These are phyloP conservation scores for Protomyces lactucae-debilis DNA, from an alignment of 1,139 yeast species.

Conservation along the genomic window DNA sequence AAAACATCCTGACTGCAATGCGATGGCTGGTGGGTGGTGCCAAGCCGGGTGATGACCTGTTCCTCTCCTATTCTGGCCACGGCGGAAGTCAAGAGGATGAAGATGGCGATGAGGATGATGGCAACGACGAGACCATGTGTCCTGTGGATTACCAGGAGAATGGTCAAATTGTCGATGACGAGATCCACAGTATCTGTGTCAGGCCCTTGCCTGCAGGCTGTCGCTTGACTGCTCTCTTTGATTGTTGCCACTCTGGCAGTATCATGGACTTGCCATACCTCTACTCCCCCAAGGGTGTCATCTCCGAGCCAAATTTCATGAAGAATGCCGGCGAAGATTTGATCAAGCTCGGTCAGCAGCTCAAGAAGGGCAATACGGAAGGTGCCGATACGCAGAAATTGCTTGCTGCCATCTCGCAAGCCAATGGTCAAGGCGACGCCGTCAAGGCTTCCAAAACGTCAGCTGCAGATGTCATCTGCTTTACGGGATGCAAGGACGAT, in stretches of 20 bases:
- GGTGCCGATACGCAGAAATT: slow-evolving; percentile 50
- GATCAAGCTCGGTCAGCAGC: slow-evolving; percentile 62
- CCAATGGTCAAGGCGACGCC: slow-evolving; percentile 41
- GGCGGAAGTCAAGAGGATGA: slow-evolving; percentile 78
- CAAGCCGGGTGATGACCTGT: slow-evolving; percentile 33
- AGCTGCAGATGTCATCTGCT: slow-evolving; percentile 79
- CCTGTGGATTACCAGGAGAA: slow-evolving; percentile 72
- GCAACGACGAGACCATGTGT: slow-evolving; percentile 81
- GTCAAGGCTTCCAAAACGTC: slow-evolving; percentile 59
- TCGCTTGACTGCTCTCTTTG: slow-evolving; percentile 55
- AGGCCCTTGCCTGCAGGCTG: slow-evolving; percentile 74
- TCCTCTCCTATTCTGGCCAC: slow-evolving; percentile 66
- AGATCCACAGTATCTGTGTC: slow-evolving; percentile 73
- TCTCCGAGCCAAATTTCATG: slow-evolving; percentile 82
- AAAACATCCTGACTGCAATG: slow-evolving; percentile 79
- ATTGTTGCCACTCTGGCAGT: slow-evolving; percentile 79
- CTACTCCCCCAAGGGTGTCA: slow-evolving; percentile 83
- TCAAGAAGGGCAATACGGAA: slow-evolving; percentile 63
- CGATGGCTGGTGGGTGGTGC: slow-evolving; percentile 84
- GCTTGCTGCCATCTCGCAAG: slow-evolving; percentile 46
- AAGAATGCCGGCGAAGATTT: slow-evolving; percentile 84
- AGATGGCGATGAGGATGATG: slow-evolving; percentile 89
- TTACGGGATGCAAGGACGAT: slow-evolving; percentile 52
- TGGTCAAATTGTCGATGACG: slow-evolving; percentile 68
- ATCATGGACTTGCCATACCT: slow-evolving; percentile 83